Evolutionary conservation across 108 stramenopile genomes (phyloP).

Genomic region (Mediolabrus comicus): DNA sequence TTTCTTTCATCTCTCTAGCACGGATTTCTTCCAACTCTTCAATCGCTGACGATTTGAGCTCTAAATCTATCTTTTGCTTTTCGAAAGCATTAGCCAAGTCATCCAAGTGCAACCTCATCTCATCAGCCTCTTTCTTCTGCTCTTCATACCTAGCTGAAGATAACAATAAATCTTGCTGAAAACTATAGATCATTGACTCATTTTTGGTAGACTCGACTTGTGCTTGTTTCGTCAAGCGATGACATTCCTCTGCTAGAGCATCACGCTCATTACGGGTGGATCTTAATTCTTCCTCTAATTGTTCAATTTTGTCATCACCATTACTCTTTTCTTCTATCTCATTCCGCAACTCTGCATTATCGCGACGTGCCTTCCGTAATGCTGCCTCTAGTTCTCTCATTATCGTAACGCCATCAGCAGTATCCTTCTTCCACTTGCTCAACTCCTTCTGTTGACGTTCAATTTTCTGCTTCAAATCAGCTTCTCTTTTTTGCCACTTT

Average conservation of each 20-base stretch:
- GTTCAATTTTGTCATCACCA: neutral
- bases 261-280: neutral
- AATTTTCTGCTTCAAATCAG: slow-evolving; percentile 12
- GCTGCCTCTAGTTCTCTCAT: slow-evolving; percentile 34
- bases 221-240: neutral
- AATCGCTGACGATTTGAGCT: slow-evolving; percentile 6
- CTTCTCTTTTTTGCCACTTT: slow-evolving; percentile 2
- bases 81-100: slow-evolving; percentile 26
- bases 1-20: slow-evolving; percentile 5
- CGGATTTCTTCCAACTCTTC: slow-evolving; percentile 11
- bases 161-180: no score
- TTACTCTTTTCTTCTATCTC: neutral
- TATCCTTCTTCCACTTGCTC: slow-evolving; percentile 20
- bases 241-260: neutral
- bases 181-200: no score
- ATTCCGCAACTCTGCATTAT: slow-evolving; percentile 5
- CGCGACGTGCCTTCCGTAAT: slow-evolving; percentile 11
- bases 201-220: neutral
- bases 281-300: neutral
- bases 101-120: slow-evolving; percentile 15
- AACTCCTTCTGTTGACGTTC: slow-evolving; percentile 4
- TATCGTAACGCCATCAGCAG: slow-evolving; percentile 31
- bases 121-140: neutral
- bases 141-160: slow-evolving; percentile 4
- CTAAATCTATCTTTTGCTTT: slow-evolving; percentile 12